Base-by-base conservation (phyloP, 345 rosid species). In the Gossypium bickii region DNA sequence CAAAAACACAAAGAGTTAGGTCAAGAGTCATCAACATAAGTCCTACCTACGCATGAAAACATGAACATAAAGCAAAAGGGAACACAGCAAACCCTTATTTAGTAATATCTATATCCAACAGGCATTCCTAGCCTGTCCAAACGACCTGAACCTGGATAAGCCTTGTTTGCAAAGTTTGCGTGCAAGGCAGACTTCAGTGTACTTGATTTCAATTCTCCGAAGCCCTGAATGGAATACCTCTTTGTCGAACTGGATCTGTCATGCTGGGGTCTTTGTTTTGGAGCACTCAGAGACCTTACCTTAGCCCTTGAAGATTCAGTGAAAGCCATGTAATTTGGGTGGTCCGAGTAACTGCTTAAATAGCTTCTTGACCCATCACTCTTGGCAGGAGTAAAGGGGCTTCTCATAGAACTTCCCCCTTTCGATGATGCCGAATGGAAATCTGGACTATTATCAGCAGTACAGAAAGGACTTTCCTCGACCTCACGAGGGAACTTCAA, bases 121-220 rank as follows among this genome's bases (percentile, higher is more conserved):
- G 97, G 97, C 98, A 93, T 88, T 49, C 98, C 99, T 0, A 90
- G 86, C 73, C 83, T 86, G 87, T 95, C 97, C 84, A 95, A 79
- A 47, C 92, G 92, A 66, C 99, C 99, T 0, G 97, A 96, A 44
- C 99, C 99, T 0, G 97, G 98, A 72, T 96, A 96, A 9, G 92
- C 98, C 77, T 88, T 96, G 79, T 78, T 87, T 13, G 87, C 69
- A 45, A 88, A 92, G 75, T 73, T 92, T 10, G 90, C 78, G 22
- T 87, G 89, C 81, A 88, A 52, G 13, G 83, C 81, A 59, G 90
- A 82, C 67, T 81, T 89, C 70, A 82, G 93, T 1, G 83, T 72
- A 18, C 70, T 70, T 12, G 92, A 83, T 78, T 90, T 80, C 67
- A 84, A 71, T 53, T 89, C 78, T 17, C 86, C 83, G 15, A 76